Percentiles rank a stretch among this genome's conserved stretches.
phyloP scores from a whole-genome alignment of 164 flowering plant species.

The Vitis riparia region DNA sequence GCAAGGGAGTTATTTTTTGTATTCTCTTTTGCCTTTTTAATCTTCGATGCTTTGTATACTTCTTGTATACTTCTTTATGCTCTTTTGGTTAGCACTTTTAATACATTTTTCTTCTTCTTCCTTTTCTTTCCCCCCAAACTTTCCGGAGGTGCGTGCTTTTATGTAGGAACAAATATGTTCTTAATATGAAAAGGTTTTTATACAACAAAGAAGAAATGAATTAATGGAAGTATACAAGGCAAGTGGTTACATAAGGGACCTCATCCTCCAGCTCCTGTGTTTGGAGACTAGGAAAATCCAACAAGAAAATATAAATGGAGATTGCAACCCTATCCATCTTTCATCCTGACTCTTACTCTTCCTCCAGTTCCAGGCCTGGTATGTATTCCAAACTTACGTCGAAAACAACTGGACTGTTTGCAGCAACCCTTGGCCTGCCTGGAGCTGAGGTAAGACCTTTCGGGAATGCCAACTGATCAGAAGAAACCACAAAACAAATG shows the following conservation, averaged over 20 bases:
- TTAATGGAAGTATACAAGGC: neutral
- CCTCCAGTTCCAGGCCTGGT: conserved; percentile 86
- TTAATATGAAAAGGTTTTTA: neutral
- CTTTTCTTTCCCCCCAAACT: too few species aligned
- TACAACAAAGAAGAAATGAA: neutral
- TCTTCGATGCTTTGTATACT: too few species aligned
- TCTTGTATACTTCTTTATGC: too few species aligned
- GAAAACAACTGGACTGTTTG: conserved; percentile 84
- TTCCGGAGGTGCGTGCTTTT: too few species aligned
- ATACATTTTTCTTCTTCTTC: too few species aligned
- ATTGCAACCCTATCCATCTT: too few species aligned
- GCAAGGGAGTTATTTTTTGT: too few species aligned
- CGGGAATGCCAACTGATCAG: conserved; percentile 78
- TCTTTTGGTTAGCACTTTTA: too few species aligned
- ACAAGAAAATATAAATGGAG: neutral
- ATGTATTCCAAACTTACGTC: conserved; percentile 91
- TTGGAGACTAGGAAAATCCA: neutral
- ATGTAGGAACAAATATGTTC: too few species aligned
- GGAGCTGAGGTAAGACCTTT: conserved; percentile 94
- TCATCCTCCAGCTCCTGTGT: neutral
- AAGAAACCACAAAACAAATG: neutral
- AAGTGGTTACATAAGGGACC: neutral
- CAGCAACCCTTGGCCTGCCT: conserved; percentile 92
- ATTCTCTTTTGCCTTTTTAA: too few species aligned
- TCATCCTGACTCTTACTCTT: conserved; percentile 36